Evolutionary conservation across 129 eudicot genomes (phyloP), one percentile per base, ranked within the genome.

Genomic region (Gnaphalium uliginosum): DNA sequence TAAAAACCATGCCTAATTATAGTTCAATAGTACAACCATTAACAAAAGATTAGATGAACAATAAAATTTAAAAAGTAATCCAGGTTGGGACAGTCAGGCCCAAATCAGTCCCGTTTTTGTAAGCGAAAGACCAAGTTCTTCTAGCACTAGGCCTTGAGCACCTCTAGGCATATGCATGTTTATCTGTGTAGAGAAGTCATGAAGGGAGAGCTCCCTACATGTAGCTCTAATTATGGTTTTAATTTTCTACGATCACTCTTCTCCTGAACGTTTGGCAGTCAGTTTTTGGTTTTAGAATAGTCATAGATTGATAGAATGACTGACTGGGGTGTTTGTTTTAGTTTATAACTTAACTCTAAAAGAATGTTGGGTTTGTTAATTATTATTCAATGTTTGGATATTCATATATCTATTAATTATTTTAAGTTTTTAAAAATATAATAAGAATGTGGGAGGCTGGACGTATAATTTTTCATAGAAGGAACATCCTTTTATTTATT

Each of bases 231-330:
- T 25, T 43, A 6, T 26, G 19, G 68, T 27, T 29, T 27, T 4
- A 69, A 46, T 43, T 69, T 46, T 46, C 8, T 15, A 15, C 11
- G 37, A 69, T 26, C 56, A 67, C 56, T 67, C 68, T 27, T 50
- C 35, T 67, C 54, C 72, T 37, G 56, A 10, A 39, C 6, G n/a
- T 43, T 68, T 68, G 58, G 43, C 57, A 23, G 13, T 43, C 73
- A 43, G 22, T 68, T 68, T 54, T 39, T 41, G 25, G 73, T 68
- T 29, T 68, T 41, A 7, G 8, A 68, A 37, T 23, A 37, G 17
- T 41, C 10, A 30, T 24, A 43, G 56, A 67, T 39, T 37, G 56
- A 22, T 67, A 67, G 19, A 24, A 22, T 67, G 72, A 68, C 22
- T 22, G 30, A 26, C 24, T 68, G 13, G 57, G 57, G n/a, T 68